Percentiles rank a stretch among this genome's conserved stretches.
These are phyloP conservation scores for Asparagopsis taxiformis DNA, from an alignment of 31 red algal genomes.

Conservation along the genomic window DNA sequence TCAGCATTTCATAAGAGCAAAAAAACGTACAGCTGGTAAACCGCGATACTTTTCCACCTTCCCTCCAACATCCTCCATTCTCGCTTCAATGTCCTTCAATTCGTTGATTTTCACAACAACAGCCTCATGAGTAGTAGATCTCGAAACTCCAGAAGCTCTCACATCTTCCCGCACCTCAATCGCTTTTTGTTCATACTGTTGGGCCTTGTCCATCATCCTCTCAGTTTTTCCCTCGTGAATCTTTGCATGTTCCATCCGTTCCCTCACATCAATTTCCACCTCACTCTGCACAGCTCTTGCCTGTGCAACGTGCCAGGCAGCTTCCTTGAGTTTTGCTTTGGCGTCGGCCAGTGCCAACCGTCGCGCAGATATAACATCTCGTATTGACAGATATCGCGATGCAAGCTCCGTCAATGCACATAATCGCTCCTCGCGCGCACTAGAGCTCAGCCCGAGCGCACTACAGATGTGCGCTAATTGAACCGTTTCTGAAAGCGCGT, in stretches of 20 bases:
- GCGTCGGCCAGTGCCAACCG: neutral
- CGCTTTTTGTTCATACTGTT: neutral
- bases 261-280: neutral
- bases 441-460: conserved; percentile 8
- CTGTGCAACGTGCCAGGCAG: neutral
- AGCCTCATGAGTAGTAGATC: neutral
- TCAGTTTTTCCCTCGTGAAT: neutral
- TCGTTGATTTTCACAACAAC: conserved; percentile 3
- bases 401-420: neutral
- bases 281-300: neutral
- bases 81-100: conserved; percentile 3
- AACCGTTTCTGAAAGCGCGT: conserved; percentile 10
- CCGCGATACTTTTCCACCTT: conserved; percentile 21
- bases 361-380: neutral
- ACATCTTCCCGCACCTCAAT: conserved; percentile 2
- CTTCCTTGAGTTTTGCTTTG: neutral
- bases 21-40: conserved; percentile 28
- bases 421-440: neutral
- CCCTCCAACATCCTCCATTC: neutral
- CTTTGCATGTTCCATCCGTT: neutral
- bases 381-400: neutral
- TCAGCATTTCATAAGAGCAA: neutral
- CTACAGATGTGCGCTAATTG: neutral
- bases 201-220: neutral
- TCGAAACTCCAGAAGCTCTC: neutral